Base-by-base conservation (phyloP, 192 early-diverging fungal species). In the Podila epigama region DNA sequence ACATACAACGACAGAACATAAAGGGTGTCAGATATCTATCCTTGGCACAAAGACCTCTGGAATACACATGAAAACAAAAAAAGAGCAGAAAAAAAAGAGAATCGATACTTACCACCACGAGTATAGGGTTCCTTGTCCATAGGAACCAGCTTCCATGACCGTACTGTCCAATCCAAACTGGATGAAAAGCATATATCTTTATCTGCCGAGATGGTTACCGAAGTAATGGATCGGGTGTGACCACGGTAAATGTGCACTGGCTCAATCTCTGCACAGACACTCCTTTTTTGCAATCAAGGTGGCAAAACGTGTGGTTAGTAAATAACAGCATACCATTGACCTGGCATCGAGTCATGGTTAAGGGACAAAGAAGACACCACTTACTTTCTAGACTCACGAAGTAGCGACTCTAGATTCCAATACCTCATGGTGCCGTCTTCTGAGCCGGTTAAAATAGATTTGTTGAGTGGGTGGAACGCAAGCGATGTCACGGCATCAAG, bases 391-490 rank as follows among this genome's bases (percentile, higher is more conserved):
- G 75, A 79, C 79, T 81, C 83, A 63, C 35, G 60, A 4, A 79
- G 41, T 10, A 81, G 51, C 1, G 69, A 55, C 51, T 90, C 86
- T 18, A 94, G 63, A 54, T 92, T 88, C 91, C 92, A 93, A 42
- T 94, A 69, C 62, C 91, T 93, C 37, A 90, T 86, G 0, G 93
- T 94, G 12, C 86, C 84, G 75, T 96, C 94, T 65, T 96, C 94
- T 8, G 91, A 92, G 20, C 88, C 92, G 10, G 93, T 88, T 29
- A 91, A 65, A 27, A 94, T 64, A 1, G 85, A 66, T 42, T 81
- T 79, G 34, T 90, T 83, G 18, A 50, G 67, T 16, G 87, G 83
- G 54, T 77, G 73, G 51, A 77, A 68, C 5, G 66, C 66, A 20
- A 77, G 58, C 11, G 73, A 77, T 16, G 66, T 60, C 16, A 77